These are phyloP conservation scores for Botrytis fragariae DNA, from an alignment of 2,329 filamentous ascomycete genomes.

Conservation along the genomic window DNA sequence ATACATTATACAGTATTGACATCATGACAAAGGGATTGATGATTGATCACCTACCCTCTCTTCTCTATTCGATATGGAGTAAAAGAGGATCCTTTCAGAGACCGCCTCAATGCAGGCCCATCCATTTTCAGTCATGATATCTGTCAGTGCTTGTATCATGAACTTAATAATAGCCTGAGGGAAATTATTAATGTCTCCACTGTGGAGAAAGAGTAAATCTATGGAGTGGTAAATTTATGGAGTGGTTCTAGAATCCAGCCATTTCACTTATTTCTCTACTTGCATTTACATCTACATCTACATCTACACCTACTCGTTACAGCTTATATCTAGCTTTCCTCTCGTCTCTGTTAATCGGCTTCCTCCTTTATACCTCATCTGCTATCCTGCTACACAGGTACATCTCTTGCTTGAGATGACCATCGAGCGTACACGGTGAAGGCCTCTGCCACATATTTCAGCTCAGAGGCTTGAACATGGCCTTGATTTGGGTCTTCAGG, in stretches of 20 bases:
- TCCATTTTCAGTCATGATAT: background rate
- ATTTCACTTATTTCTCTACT: background rate
- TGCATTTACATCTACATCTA: background rate
- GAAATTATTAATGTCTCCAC: conserved; percentile 3
- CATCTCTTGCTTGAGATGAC: background rate
- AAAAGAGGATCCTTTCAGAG: conserved; percentile 2
- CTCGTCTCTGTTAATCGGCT: background rate
- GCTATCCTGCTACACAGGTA: background rate
- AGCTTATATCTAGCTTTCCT: background rate
- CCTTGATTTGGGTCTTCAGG: conserved; percentile 5
- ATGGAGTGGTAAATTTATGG: background rate
- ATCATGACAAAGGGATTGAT: conserved; percentile 1
- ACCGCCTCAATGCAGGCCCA: background rate
- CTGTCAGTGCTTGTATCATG: background rate
- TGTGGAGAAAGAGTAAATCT: background rate
- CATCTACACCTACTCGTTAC: background rate
- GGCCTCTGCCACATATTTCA: background rate
- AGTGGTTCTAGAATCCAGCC: conserved; percentile 12
- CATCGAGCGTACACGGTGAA: background rate
- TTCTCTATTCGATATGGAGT: background rate
- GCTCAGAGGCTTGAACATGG: background rate
- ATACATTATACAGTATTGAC: background rate
- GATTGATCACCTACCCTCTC: background rate
- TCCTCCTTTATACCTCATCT: background rate
- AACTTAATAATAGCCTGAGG: background rate